Base-by-base conservation (phyloP, 352 stramenopile species). In the Globisporangium yorkense region DNA sequence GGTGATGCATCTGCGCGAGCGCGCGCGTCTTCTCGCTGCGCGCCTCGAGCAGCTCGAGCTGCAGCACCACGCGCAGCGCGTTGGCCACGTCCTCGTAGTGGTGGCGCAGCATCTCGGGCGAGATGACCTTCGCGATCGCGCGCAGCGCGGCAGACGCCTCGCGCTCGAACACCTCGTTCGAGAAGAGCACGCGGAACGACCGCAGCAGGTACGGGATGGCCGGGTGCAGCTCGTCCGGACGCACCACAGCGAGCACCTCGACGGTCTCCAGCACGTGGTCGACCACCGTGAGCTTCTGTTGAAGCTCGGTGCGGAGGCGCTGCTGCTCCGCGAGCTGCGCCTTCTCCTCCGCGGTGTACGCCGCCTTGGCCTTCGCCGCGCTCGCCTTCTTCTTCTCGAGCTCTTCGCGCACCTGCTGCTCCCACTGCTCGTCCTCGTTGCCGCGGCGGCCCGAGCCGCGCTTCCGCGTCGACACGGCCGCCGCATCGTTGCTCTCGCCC, bases 401-500 rank as follows among this genome's bases (percentile, higher is more conserved):
- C 65, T 96, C 86, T 55, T 92, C 80, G 15, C 86, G 86, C 57
- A 91, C 59, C 51, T 94, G 78, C 52, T 90, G 80, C 35, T 96
- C 86, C 84, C 84, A 96, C 46, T 87, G 77, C 40, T 94, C 84
- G 20, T 96, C 86, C 40, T 92, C 81, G 41, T 85, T 94, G 51
- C 80, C 81, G 13, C 66, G 74, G 46, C 66, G 73, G 6, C 50
- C 65, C 10, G 51, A 24, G 24, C 75, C 68, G 37, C 70, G 71
- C 56, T 77, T 84, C 5, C 55, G n/a, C 18, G 37, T 68, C 16
- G 64, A 66, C 7, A 35, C 46, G 1, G 51, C 33, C 4, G 29
- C 29, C 27, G 8, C 24, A 1, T 31, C 39, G 4, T 20, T 54
- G 16, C 66, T 67, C 21, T 71, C 66, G 9, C 68, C 51, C n/a